Conservation (phyloP, 2,329 filamentous ascomycete genomes). For the Verticillium isaacii region DNA sequence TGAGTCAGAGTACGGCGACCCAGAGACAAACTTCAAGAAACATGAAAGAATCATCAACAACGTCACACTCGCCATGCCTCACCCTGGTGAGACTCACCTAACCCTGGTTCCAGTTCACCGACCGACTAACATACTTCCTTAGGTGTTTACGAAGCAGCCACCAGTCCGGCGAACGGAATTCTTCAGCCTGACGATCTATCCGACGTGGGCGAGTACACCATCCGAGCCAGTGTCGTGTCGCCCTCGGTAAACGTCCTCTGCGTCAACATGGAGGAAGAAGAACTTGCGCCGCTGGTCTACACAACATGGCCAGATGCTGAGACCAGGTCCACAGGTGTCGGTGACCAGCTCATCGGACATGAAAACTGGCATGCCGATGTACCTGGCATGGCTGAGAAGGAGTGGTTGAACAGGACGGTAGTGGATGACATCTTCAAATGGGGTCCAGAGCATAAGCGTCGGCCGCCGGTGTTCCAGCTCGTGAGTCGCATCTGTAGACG, state of each 20-base stretch:
- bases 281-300: conserved; percentile 63
- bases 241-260: conserved; percentile 71
- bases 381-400: conserved; percentile 21
- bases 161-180: conserved; percentile 57
- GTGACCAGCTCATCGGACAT: conserved; percentile 25
- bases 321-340: conserved; percentile 25
- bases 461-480: conserved; percentile 47
- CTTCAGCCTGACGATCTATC: conserved; percentile 62
- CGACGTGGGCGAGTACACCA: conserved; percentile 63
- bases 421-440: conserved; percentile 70
- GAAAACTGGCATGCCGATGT: conserved; percentile 33
- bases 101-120: background rate
- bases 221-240: conserved; percentile 65
- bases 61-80: conserved; percentile 72
- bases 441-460: conserved; percentile 45
- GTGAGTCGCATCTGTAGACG: conserved; percentile 24
- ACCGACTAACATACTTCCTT: background rate
- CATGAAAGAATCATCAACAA: conserved; percentile 64
- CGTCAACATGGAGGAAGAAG: conserved; percentile 54
- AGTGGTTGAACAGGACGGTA: conserved; percentile 50
- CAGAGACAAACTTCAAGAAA: conserved; percentile 41
- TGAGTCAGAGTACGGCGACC: conserved; percentile 46
- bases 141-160: conserved; percentile 60
- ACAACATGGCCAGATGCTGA: conserved; percentile 43
- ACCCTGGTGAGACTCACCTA: conserved; percentile 38